Conservation (phyloP, 2,329 filamentous ascomycete genomes). For the Anisogramma anomala region DNA sequence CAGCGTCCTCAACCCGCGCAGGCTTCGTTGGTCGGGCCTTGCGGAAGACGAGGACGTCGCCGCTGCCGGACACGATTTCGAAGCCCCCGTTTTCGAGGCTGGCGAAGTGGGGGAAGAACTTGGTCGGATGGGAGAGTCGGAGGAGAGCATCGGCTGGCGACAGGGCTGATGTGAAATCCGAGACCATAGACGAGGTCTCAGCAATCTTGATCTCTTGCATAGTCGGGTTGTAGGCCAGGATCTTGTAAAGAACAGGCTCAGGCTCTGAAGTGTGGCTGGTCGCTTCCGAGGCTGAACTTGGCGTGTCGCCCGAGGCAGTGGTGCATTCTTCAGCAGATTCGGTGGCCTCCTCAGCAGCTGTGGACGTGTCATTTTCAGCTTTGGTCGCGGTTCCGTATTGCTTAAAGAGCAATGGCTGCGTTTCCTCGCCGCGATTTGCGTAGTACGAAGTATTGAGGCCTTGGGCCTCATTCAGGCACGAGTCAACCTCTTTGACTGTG, state of each 20-base stretch:
- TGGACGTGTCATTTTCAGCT: slow-evolving; percentile 13
- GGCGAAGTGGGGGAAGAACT: slow-evolving; percentile 54
- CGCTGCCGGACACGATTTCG: slow-evolving; percentile 52
- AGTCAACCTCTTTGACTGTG: slow-evolving; percentile 20
- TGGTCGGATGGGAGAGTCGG: slow-evolving; percentile 48
- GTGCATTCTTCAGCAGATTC: not conserved
- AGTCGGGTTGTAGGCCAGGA: slow-evolving; percentile 52
- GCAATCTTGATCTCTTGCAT: slow-evolving; percentile 46
- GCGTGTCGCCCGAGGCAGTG: slow-evolving; percentile 9
- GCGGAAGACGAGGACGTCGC: slow-evolving; percentile 55
- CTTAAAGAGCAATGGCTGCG: slow-evolving; percentile 27
- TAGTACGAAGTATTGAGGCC: slow-evolving; percentile 37
- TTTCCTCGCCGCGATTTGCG: slow-evolving; percentile 29
- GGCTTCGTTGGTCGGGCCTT: slow-evolving; percentile 32
- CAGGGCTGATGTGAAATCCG: slow-evolving; percentile 35
- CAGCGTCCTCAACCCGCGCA: slow-evolving; percentile 6
- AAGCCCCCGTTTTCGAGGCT: slow-evolving; percentile 50
- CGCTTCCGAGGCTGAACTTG: slow-evolving; percentile 3
- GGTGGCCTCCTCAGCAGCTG: not conserved
- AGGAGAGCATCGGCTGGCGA: slow-evolving; percentile 50
- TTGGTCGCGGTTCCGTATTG: slow-evolving; percentile 19
- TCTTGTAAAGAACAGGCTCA: slow-evolving; percentile 41
- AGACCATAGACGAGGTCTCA: slow-evolving; percentile 46
- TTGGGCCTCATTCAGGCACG: slow-evolving; percentile 34
- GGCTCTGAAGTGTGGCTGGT: not conserved